Base-by-base conservation (phyloP, 1,284 basidiomycete genomes). In the Fomitopsis palustris region DNA sequence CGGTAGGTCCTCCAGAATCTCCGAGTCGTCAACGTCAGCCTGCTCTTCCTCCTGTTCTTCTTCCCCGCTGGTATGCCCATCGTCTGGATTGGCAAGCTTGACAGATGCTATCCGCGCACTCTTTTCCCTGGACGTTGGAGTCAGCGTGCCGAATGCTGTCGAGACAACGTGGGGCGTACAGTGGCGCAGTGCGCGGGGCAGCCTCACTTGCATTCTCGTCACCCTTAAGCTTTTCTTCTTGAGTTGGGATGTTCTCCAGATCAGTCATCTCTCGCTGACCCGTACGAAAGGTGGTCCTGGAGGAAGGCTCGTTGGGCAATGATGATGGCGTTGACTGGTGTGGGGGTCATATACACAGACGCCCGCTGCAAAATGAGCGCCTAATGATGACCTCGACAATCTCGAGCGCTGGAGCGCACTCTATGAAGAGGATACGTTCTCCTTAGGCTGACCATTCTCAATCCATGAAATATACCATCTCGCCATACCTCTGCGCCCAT, bases 1-100 rank as follows among this genome's bases (percentile, higher is more conserved):
- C 2, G 83, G 81, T 55, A 81, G 75, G 51, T 78, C 77, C 41
- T 75, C 78, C 16, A 86, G 73, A 49, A 85, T 77, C 67, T 81
- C 76, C 21, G 70, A 66, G 31, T 78, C 76, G 41, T 76, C 76
- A 8, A 75, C 68, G 43, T 72, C 73, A n/a, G 65, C 67, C 27
- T 70, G 71, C 41, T 72, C 74, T 12, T 69, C 67, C 8, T 65
- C 65, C 8, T 67, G 65, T 25, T 77, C 78, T 54, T 75, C 82
- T 7, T 73, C 73, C 17, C 79, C 83, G 37, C 70, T 71, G 4
- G 69, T 64, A 35, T 65, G 66, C 10, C 58, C 66, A 25, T 66
- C 66, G 1, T 58, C 52, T 4, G 51, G 43, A 3, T 51, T 54
- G 3, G 59, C 56, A 14, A 43, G 54, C 21, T 61, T 33, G 5